Base-by-base conservation (phyloP, 148 eudicot species). In the Rhododendron mucronatum region DNA sequence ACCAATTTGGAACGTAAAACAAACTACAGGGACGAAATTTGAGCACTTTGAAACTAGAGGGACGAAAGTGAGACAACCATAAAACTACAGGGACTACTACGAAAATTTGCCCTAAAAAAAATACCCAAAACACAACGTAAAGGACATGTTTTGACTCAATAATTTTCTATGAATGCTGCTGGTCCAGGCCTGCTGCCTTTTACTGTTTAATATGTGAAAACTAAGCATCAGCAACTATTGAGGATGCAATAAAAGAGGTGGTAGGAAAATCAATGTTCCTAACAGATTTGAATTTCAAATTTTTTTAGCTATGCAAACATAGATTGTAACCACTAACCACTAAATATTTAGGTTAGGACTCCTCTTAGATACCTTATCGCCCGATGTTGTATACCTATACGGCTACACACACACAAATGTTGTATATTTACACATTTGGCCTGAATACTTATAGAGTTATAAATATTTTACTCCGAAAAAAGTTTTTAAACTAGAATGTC, bases 121-220 rank as follows among this genome's bases (percentile, higher is more conserved):
- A 15, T 53, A 81, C 83, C 30, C n/a, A 82, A 55, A 20, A 59
- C 10, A 35, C 33, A 57, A 41, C 35, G 28, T 65, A 9, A 59
- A 59, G 37, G 69, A 14, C n/a, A 59, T 82, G 84, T 59, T 39
- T 55, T 82, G 18, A 82, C 50, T 37, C 48, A 28, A 65, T 82
- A 37, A 44, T 80, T 80, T 4, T 18, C n/a, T 51, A 4, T 82
- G 48, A 35, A 15, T 82, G 84, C 10, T 21, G 50, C 50, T 39
- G 73, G 61, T 82, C 50, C 73, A 35, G 33, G 63, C 53, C 55
- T 80, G 48, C 73, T 59, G 73, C 73, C 12, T 82, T 82, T 57
- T 33, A 57, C 59, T 61, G 30, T 53, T 55, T 81, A 20, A 81
- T 8, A 4, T 26, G 59, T 81, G 18, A 55, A 53, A 55, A 53